These are phyloP conservation scores for Xylogone sp. DNA, from an alignment of 2,329 filamentous ascomycete species.

Conservation along the genomic window DNA sequence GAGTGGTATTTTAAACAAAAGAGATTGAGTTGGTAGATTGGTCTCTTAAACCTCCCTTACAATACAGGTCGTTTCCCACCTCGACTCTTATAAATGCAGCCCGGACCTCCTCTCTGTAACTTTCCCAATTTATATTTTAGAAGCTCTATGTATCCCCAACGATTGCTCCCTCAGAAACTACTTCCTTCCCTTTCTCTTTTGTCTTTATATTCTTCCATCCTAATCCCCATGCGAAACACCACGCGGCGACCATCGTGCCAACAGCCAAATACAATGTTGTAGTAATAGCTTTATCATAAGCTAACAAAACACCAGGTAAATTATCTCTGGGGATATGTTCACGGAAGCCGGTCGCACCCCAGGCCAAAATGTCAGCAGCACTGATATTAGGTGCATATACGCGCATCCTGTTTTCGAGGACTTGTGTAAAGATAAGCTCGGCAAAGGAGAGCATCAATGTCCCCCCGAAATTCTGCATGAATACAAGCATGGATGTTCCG, in stretches of 20 bases:
- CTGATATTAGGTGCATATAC: conserved; percentile 26
- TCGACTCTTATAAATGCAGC: too few species aligned
- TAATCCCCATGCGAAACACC: conserved; percentile 3
- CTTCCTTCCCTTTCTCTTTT: background rate
- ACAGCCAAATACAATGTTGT: conserved; percentile 1
- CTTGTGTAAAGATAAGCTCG: conserved; percentile 21
- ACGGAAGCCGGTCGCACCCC: conserved; percentile 30
- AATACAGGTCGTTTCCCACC: too few species aligned
- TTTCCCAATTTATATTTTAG: too few species aligned
- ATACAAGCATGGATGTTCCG: conserved; percentile 27
- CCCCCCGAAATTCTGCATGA: conserved; percentile 25
- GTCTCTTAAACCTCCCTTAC: too few species aligned
- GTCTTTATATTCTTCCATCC: conserved; percentile 7
- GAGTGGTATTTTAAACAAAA: too few species aligned
- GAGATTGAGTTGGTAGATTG: too few species aligned
- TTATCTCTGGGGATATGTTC: background rate
- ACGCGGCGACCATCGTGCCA: background rate
- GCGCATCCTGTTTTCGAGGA: conserved; percentile 22
- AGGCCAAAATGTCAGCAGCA: conserved; percentile 29
- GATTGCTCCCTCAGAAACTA: background rate
- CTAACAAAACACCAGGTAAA: background rate
- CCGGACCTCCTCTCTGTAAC: too few species aligned
- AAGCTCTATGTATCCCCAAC: background rate
- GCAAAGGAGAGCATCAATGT: conserved; percentile 23
- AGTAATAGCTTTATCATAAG: conserved; percentile 1